phyloP scores from a whole-genome alignment of 768 basidiomycete genomes.

The Amylocystis lapponica region DNA sequence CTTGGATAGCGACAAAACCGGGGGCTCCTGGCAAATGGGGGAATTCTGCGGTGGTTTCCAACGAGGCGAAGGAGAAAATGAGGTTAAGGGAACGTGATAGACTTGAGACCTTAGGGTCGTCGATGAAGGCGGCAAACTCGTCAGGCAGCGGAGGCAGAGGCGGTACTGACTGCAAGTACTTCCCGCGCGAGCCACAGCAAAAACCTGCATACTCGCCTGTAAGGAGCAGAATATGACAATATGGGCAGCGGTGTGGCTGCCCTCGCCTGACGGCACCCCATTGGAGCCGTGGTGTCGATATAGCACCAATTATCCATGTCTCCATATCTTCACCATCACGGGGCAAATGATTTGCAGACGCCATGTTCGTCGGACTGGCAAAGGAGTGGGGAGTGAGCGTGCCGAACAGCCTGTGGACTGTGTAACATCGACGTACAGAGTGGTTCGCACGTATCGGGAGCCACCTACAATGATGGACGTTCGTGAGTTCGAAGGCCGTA shows the following conservation, averaged over 20 bases:
- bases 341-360: no score
- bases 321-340: no score
- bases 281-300: not conserved
- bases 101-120: conserved; percentile 20
- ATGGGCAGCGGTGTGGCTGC: not conserved
- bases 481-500: no score
- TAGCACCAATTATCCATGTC: not conserved
- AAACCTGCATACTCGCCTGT: conserved; percentile 25
- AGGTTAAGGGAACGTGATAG: conserved; percentile 25
- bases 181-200: conserved; percentile 27
- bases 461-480: no score
- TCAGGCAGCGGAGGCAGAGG: conserved; percentile 25
- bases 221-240: not conserved
- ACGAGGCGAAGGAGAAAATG: conserved; percentile 27
- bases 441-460: no score
- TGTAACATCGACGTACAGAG: no score
- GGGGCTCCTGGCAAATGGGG: conserved; percentile 11
- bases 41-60: conserved; percentile 24
- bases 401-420: no score
- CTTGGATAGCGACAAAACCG: conserved; percentile 10
- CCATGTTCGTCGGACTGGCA: no score
- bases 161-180: conserved; percentile 14
- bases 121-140: conserved; percentile 21
- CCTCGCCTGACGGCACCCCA: not conserved
- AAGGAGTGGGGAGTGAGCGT: no score